These are phyloP conservation scores for Aspergillus neotritici DNA, from an alignment of 2,329 filamentous ascomycete genomes.

Conservation along the genomic window DNA sequence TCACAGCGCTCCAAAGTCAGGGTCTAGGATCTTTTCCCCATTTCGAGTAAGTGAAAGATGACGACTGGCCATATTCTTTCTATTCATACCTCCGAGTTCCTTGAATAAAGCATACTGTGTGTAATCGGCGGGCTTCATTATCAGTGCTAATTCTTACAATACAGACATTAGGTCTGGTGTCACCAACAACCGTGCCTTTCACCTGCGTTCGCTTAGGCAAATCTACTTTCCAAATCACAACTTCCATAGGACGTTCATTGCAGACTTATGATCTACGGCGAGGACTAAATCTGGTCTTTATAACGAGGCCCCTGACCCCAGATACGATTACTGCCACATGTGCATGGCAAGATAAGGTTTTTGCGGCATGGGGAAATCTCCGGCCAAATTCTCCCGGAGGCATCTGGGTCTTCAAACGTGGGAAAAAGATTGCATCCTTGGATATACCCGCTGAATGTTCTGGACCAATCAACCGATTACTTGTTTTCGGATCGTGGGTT, in stretches of 20 bases:
- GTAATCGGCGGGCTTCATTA: background rate
- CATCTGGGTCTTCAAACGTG: constrained; percentile 87
- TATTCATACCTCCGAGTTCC: too few relatives aligned
- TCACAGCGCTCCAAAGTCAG: constrained; percentile 39
- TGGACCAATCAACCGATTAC: constrained; percentile 68
- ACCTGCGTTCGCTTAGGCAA: constrained; percentile 84
- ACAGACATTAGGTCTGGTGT: constrained; percentile 88
- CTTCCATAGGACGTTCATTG: constrained; percentile 79
- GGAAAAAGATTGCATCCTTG: constrained; percentile 74
- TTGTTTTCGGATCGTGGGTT: constrained; percentile 88
- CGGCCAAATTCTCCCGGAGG: constrained; percentile 48
- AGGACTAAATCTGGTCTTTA: constrained; percentile 86
- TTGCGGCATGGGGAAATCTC: constrained; percentile 78
- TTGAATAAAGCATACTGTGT: too few relatives aligned
- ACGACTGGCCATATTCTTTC: too few relatives aligned
- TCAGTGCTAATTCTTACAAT: constrained; percentile 4
- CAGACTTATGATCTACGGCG: constrained; percentile 93
- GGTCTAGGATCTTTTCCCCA: constrained; percentile 84
- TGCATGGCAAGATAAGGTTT: constrained; percentile 80
- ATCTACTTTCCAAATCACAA: constrained; percentile 95
- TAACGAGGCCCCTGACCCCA: constrained; percentile 85
- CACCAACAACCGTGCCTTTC: constrained; percentile 84
- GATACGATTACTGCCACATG: constrained; percentile 76
- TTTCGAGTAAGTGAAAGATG: constrained; percentile 62
- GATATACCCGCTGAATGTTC: constrained; percentile 57